These are phyloP conservation scores for Apiospora kogelbergensis DNA, from an alignment of 2,329 filamentous ascomycete genomes.

Conservation along the genomic window DNA sequence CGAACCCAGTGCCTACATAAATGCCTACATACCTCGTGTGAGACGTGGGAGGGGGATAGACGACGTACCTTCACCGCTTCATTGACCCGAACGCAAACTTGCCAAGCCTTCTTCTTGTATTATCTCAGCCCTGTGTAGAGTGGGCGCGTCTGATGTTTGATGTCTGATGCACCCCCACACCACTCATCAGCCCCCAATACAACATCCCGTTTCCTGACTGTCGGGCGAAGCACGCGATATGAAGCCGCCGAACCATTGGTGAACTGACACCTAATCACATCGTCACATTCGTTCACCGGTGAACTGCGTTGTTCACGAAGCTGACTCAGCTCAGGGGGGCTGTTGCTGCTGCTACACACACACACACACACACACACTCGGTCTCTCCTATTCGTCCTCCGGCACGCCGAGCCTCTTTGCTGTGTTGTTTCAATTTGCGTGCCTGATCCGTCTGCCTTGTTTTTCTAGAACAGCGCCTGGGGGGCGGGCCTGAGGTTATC, in stretches of 20 bases:
- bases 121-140: background rate
- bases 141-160: too few relatives aligned
- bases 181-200: background rate
- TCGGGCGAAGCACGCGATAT: background rate
- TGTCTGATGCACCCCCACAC: background rate
- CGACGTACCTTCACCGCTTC: constrained; percentile 1
- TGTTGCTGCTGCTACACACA: background rate
- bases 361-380: background rate
- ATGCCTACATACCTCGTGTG: too few relatives aligned
- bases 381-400: background rate
- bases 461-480: background rate
- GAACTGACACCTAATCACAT: background rate
- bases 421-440: background rate
- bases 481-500: background rate
- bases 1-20: background rate
- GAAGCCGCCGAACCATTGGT: background rate
- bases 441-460: background rate
- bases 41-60: background rate
- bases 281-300: background rate
- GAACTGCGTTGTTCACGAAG: background rate
- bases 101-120: background rate
- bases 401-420: background rate
- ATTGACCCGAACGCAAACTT: background rate
- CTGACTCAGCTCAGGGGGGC: background rate
- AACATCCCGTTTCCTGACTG: background rate